A percentile compares a stretch with the other conserved stretches of the same genome.
Conservation (phyloP, 345 rosid genomes). For the Eucalyptus regnans region DNA sequence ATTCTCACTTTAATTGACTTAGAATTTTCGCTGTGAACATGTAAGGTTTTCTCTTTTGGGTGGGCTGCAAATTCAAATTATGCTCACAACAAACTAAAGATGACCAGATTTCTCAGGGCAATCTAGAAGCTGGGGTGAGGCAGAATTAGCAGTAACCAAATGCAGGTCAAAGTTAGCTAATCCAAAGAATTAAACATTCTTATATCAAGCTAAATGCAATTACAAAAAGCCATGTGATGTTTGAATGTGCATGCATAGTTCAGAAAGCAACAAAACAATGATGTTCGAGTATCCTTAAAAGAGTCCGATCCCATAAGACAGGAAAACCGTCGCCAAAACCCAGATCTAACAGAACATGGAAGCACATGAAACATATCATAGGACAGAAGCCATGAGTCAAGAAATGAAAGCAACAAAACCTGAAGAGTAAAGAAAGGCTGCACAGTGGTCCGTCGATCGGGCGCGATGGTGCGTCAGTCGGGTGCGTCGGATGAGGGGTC, state of each 20-base stretch:
- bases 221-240: background rate
- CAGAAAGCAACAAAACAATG: background rate
- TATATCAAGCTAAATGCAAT: background rate
- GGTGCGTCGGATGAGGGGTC: no score
- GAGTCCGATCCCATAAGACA: background rate
- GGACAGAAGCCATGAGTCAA: background rate
- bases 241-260: background rate
- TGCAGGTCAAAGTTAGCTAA: background rate
- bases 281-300: background rate
- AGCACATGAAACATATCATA: background rate
- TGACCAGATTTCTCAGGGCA: background rate
- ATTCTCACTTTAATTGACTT: background rate
- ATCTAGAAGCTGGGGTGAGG: background rate
- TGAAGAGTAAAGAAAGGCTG: background rate
- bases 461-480: no score
- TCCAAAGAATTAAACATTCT: background rate
- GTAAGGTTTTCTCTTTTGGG: background rate
- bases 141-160: no score
- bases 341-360: background rate
- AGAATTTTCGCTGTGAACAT: background rate
- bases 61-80: background rate
- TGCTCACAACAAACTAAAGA: background rate
- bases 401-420: background rate
- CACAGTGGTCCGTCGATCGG: no score
- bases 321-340: background rate